Evolutionary conservation across 1,284 basidiomycete species (phyloP), one percentile per base, ranked within the genome.

Genomic region (Singerocomus inundabilis): DNA sequence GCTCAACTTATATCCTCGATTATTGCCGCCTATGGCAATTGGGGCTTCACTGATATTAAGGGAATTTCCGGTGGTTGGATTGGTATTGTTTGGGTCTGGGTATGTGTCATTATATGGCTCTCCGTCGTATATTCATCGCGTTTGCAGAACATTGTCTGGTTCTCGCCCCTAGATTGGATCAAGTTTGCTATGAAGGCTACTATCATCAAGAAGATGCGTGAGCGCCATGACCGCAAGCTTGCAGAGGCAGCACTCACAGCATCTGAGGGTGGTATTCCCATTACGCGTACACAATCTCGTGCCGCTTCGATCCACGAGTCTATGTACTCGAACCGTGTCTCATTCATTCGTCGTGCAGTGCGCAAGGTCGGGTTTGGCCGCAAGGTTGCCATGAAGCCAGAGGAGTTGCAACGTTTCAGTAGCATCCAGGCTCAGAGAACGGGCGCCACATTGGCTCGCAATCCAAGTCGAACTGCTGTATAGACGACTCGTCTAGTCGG

Each of bases 171-270:
- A 52, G 95, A 98, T 74, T 82, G 85, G 69, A 88, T 98, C 82
- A 98, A 98, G 81, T 97, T 97, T 70, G 86, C 78, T 48, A 94
- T 97, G 89, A 93, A 95, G 78, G 88, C 84, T 24, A 93, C 91
- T 39, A 74, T 93, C 70, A 95, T 98, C 79, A 88, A 88, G 74
- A 78, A 61, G 57, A 82, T 96, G 65, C 88, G 89, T 55, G 70
- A 78, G 48, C 87, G 90, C 53, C 82, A 84, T 69, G 77, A 64
- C 9, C 63, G 64, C 33, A 42, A 59, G 21, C 8, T 35, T 18
- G 60, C 60, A 1, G 70, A 62, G 52, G 65, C 73, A 35, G 72
- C 78, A 48, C 72, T 70, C 51, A 73, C 69, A 29, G 69, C 71
- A 31, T 67, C 72, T 49, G 72, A 74, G 36, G 72, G 73, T 35